phyloP scores from a whole-genome alignment of 805 yeast genomes.

The Ogataea pini region DNA sequence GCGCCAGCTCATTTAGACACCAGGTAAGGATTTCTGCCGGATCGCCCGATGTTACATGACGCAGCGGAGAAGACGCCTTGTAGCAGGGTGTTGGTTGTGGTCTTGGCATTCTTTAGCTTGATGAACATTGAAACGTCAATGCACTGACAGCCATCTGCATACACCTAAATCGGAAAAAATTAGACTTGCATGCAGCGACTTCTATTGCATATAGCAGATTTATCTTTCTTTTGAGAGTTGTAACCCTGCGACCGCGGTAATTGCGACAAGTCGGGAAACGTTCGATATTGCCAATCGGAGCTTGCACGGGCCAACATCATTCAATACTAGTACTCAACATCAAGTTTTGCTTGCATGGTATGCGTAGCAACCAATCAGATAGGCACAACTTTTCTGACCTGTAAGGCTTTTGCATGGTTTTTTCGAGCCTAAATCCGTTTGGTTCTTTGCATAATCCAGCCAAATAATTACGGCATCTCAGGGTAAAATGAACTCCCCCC shows the following conservation, averaged over 20 bases:
- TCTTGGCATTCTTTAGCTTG: neutral
- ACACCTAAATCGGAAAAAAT: neutral
- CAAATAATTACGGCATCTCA: slow-evolving; percentile 3
- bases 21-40: neutral
- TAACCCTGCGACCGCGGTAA: neutral
- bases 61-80: neutral
- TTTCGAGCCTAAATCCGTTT: neutral
- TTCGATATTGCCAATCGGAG: neutral
- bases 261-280: no score
- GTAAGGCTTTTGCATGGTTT: neutral
- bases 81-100: neutral
- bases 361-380: neutral
- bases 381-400: neutral
- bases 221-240: neutral
- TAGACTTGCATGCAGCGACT: neutral
- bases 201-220: neutral
- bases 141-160: neutral
- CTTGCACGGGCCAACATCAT: neutral
- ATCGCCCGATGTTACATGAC: neutral
- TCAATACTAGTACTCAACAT: no score
- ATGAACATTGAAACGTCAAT: slow-evolving; percentile 5
- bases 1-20: neutral
- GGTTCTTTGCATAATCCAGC: slow-evolving; percentile 4
- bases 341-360: neutral
- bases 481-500: slow-evolving; percentile 1